These are phyloP conservation scores for Phymatotrichopsis omnivora DNA, from an alignment of 2,329 filamentous ascomycete genomes.

Conservation along the genomic window DNA sequence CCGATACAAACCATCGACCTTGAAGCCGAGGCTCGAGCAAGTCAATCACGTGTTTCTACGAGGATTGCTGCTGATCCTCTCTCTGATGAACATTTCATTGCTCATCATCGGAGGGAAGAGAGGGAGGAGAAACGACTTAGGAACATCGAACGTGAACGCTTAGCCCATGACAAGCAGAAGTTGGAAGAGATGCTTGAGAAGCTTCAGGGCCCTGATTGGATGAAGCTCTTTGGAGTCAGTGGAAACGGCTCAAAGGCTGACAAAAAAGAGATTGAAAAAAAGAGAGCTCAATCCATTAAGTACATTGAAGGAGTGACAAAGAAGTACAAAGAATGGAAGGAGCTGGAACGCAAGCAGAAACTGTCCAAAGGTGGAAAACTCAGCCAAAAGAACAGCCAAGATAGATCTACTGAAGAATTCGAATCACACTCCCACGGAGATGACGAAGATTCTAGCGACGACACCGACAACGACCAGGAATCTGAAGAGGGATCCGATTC, in stretches of 20 bases:
- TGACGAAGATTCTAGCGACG: constrained; percentile 15
- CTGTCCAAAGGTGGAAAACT: constrained; percentile 59
- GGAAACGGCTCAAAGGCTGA: constrained; percentile 63
- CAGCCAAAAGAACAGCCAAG: constrained; percentile 36
- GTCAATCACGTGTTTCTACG: constrained; percentile 31
- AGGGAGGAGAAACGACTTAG: constrained; percentile 57
- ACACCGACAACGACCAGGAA: constrained; percentile 26
- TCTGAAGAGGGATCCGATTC: constrained; percentile 16
- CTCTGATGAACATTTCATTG: constrained; percentile 46
- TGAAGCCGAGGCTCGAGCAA: constrained; percentile 30
- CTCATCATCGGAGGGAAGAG: constrained; percentile 51
- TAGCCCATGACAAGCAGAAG: constrained; percentile 56
- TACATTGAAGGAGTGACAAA: constrained; percentile 73
- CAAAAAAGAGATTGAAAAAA: constrained; percentile 77
- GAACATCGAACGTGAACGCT: constrained; percentile 56
- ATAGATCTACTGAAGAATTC: constrained; percentile 42
- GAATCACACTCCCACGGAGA: constrained; percentile 33
- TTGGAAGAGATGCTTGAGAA: constrained; percentile 64
- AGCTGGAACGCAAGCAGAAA: constrained; percentile 78
- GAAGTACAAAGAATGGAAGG: constrained; percentile 80
- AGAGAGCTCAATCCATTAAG: constrained; percentile 71
- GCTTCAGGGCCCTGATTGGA: constrained; percentile 83
- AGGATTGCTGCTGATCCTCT: constrained; percentile 44
- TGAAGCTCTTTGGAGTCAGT: constrained; percentile 64
- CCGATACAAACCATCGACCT: constrained; percentile 18